Conservation (phyloP, 2,329 filamentous ascomycete species). For the Phyllosticta ampelicida region DNA sequence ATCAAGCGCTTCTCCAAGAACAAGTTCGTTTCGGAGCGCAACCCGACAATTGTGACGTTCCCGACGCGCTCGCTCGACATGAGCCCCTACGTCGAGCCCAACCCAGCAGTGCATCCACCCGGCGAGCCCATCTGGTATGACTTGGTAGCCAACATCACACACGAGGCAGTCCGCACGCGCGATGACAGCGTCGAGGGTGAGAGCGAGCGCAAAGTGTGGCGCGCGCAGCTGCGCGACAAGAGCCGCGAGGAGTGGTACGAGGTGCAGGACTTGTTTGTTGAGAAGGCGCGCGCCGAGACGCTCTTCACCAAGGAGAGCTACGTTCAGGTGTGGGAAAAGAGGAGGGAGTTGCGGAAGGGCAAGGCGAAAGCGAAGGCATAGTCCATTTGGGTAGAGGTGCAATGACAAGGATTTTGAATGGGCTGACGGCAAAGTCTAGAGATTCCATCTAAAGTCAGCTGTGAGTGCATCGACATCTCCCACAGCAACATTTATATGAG, state of each 20-base stretch:
- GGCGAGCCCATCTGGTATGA: constrained; percentile 90
- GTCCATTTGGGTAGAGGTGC: neutral
- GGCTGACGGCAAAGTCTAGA: no score
- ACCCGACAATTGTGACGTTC: constrained; percentile 97
- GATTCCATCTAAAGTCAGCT: no score
- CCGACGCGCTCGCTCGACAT: constrained; percentile 77
- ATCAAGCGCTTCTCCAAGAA: constrained; percentile 95
- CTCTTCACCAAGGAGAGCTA: constrained; percentile 91
- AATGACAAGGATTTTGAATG: no score
- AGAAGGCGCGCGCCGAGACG: constrained; percentile 78
- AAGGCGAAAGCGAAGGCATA: constrained; percentile 19
- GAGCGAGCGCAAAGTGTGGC: constrained; percentile 89
- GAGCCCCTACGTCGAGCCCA: constrained; percentile 82
- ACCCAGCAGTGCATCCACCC: constrained; percentile 56
- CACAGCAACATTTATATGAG: no score
- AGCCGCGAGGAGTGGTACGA: constrained; percentile 81
- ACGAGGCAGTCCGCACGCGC: constrained; percentile 64
- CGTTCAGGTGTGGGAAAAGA: constrained; percentile 89
- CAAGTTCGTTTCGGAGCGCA: constrained; percentile 92
- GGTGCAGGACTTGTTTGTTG: constrained; percentile 87
- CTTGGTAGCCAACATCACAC: constrained; percentile 87
- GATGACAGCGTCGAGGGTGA: constrained; percentile 82
- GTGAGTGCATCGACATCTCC: no score
- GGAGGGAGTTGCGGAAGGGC: constrained; percentile 42
- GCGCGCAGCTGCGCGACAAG: constrained; percentile 77